Evolutionary conservation across 2,329 filamentous ascomycete species (phyloP), one percentile per base, ranked within the genome.

Genomic region (Zymoseptoria tritici): DNA sequence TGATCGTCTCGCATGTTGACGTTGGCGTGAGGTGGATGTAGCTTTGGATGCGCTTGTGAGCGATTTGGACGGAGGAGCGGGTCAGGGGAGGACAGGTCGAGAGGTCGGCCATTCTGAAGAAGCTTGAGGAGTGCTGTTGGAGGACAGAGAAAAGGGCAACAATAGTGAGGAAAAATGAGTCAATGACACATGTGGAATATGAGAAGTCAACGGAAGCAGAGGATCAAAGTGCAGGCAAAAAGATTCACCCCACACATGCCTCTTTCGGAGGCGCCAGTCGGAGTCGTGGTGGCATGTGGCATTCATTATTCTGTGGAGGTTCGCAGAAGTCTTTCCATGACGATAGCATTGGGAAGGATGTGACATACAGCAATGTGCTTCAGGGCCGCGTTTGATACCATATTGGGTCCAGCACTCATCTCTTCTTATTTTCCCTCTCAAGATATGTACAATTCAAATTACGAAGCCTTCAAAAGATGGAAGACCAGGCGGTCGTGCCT

Each of bases 1-100:
- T 84, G 61, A 97, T 81, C 0, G 90, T 92, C 20, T 80, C 80
- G 75, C 86, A 91, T 59, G 91, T 96, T 8, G 93, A 79, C 26
- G 96, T 85, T 2, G 92, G 91, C 7, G 93, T 97, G 68, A 79
- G 81, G 79, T 97, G 90, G 72, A 97, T 83, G 76, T 90, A 84
- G 0, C 83, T 80, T 69, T 83, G 80, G 73, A 97, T 91, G 55
- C 90, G 81, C 53, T 79, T 75, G 77, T 91, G 87, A 3, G 93
- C 93, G 22, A 79, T 79, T 56, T 84, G 70, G 46, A 97, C 86
- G 13, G 89, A 91, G 56, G 79, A 76, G 52, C 90, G 86, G 19
- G 85, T 90, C 21, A 97, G 82, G 3, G 88, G 87, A 5, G 80
- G 83, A 55, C 80, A 75, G 51, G 70, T 74, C 21, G 72, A 70